Evolutionary conservation across 176 grass and related monocot genomes (phyloP), one percentile per base, ranked within the genome.

Genomic region (Musa beccarii): DNA sequence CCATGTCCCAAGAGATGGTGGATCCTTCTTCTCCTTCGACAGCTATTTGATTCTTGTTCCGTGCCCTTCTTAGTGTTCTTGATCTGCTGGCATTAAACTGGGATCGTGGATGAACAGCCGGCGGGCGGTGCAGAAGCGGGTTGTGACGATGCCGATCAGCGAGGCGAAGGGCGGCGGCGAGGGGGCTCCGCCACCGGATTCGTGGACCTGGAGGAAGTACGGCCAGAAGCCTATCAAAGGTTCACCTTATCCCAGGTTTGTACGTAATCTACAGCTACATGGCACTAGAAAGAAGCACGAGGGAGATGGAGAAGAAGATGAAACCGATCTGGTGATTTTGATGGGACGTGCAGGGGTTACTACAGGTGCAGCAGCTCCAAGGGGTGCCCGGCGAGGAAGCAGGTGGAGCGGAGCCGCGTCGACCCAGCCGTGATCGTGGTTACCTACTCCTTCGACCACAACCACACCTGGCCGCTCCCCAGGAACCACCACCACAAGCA

Each of bases 171-270:
- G 85, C 80, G 89, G 93, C 63, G 68, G 68, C 2, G 87, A 92
- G 84, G 87, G 85, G 56, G 81, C 81, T 53, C 92, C 82, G 34
- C 82, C 84, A 15, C 84, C 88, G 0, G 94, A 98, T 80, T 83
- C 86, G 69, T 97, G 90, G 93, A 86, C 90, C 20, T 97, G 93
- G 93, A 77, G 93, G 22, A 97, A 97, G 86, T 97, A 97, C 81
- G 93, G 93, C 24, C 93, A 97, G 78, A 97, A 97, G 49, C 93
- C 90, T 21, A 97, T 97, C 80, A 97, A 97, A 75, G 93, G 93
- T 25, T 97, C 94, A 0, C 88, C 94, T 51, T 90, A 93, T 20
- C 94, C 94, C 69, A 92, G 94, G 94, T 97, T 1, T 74, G n/a
- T 17, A n/a, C 57, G n/a, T 61, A 14, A 20, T 61, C 9, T 61